Evolutionary conservation across 768 basidiomycete genomes (phyloP).

Genomic region (Tulasnella sp.): DNA sequence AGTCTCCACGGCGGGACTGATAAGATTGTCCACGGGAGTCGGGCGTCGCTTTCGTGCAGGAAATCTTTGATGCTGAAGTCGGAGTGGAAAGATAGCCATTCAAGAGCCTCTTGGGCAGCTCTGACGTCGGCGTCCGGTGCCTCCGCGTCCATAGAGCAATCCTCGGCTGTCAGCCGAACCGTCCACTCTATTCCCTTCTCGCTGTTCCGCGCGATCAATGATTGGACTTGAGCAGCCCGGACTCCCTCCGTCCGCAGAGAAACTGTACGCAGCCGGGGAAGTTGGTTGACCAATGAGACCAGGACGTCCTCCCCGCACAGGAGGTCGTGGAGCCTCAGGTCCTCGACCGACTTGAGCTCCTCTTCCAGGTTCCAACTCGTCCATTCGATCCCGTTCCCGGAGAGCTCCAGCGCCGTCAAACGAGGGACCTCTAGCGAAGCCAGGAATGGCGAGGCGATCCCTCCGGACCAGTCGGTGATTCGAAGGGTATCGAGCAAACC

Average conservation of each 20-base stretch:
- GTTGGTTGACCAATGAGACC: background rate
- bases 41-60: background rate
- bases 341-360: background rate
- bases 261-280: background rate
- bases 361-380: background rate
- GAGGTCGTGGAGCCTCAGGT: background rate
- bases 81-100: background rate
- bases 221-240: background rate
- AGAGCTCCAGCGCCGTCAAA: background rate
- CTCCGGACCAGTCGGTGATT: background rate
- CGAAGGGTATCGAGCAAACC: background rate
- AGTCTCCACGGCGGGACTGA: background rate
- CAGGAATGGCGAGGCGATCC: background rate
- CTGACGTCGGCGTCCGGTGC: background rate
- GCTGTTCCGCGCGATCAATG: background rate
- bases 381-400: background rate
- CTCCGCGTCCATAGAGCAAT: background rate
- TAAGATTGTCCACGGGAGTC: background rate
- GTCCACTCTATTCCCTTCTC: background rate
- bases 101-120: background rate
- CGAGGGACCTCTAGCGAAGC: background rate
- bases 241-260: background rate
- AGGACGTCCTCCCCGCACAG: background rate
- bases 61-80: background rate
- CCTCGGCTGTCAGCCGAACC: background rate